phyloP scores from a whole-genome alignment of 495 filamentous ascomycete species.

The Amniculicola lignicola region DNA sequence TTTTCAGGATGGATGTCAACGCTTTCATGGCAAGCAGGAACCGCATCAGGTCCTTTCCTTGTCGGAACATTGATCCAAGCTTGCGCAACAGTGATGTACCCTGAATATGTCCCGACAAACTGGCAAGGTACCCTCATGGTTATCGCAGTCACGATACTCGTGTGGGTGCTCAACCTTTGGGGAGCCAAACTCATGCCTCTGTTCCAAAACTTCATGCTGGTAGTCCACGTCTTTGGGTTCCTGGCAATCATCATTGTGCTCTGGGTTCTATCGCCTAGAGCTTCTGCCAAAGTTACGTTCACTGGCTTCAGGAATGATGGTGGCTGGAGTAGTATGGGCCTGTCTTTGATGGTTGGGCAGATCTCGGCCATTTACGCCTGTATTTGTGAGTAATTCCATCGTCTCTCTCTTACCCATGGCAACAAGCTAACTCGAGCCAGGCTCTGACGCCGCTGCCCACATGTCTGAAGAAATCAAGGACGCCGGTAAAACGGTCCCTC shows the following conservation, averaged over 20 bases:
- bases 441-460: slow-evolving; percentile 37
- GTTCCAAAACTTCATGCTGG: slow-evolving; percentile 56
- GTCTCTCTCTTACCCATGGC: not conserved
- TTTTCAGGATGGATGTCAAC: slow-evolving; percentile 54
- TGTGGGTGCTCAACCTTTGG: slow-evolving; percentile 51
- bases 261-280: slow-evolving; percentile 52
- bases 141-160: slow-evolving; percentile 38
- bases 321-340: slow-evolving; percentile 53
- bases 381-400: slow-evolving; percentile 19
- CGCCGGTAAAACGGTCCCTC: slow-evolving; percentile 33
- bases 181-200: slow-evolving; percentile 53
- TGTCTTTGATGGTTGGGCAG: slow-evolving; percentile 56
- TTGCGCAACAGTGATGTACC: slow-evolving; percentile 53
- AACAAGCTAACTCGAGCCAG: slow-evolving; percentile 4
- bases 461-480: slow-evolving; percentile 42
- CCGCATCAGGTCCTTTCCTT: slow-evolving; percentile 54
- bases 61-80: slow-evolving; percentile 59
- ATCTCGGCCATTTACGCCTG: slow-evolving; percentile 50
- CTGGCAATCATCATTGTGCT: slow-evolving; percentile 61
- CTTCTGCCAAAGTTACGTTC: slow-evolving; percentile 42
- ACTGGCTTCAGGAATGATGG: slow-evolving; percentile 53
- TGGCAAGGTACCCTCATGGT: slow-evolving; percentile 63
- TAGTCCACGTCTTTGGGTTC: slow-evolving; percentile 60
- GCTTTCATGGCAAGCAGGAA: slow-evolving; percentile 59
- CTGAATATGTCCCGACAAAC: slow-evolving; percentile 47